Conservation (phyloP, 768 basidiomycete genomes). For the Psilocybe cyanescens region DNA sequence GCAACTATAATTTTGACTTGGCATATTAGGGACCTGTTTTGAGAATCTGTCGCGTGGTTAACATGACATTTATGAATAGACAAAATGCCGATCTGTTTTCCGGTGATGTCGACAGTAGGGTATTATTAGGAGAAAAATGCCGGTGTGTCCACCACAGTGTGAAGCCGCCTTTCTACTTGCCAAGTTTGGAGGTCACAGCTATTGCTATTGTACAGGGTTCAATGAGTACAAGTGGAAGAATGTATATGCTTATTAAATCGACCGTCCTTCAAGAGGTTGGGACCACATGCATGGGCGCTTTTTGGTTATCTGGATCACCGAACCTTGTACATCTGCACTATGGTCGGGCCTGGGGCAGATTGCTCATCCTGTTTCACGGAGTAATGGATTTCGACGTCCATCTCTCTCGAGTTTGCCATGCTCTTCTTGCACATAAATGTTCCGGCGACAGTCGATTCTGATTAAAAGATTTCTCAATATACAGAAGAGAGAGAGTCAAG, state of each 20-base stretch:
- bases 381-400: slow-evolving; percentile 93
- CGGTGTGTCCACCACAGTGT: too few species aligned
- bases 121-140: background rate
- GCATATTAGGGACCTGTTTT: too few species aligned
- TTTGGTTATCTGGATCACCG: slow-evolving; percentile 43
- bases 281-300: background rate
- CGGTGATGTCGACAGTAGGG: background rate
- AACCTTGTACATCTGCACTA: slow-evolving; percentile 81
- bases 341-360: slow-evolving; percentile 38
- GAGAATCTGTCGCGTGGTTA: background rate
- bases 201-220: too few species aligned
- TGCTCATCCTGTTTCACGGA: slow-evolving; percentile 47
- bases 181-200: too few species aligned
- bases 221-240: background rate
- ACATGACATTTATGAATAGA: background rate
- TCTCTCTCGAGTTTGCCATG: slow-evolving; percentile 77
- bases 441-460: slow-evolving; percentile 78
- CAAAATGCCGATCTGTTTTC: background rate
- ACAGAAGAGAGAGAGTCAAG: background rate
- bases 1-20: too few species aligned
- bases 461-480: background rate
- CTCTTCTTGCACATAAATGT: slow-evolving; percentile 87
- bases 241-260: background rate
- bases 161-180: too few species aligned
- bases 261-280: background rate